Evolutionary conservation across 2,329 filamentous ascomycete genomes (phyloP).

Genomic region (Leptodontidium sp.): DNA sequence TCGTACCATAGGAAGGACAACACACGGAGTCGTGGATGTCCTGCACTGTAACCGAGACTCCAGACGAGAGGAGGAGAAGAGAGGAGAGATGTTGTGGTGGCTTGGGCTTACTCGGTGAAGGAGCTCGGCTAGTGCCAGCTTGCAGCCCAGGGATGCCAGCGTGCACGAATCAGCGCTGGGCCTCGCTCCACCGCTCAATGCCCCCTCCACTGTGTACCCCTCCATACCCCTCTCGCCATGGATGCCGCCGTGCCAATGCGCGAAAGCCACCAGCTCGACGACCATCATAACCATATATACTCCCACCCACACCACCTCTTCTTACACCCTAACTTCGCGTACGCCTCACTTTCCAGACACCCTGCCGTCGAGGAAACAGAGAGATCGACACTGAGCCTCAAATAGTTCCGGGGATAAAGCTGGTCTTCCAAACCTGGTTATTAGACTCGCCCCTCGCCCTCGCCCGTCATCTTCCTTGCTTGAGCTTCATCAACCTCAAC

Average conservation of each 20-base stretch:
- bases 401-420: not conserved
- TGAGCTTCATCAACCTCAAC: conserved; percentile 2
- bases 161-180: conserved; percentile 3
- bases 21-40: not conserved
- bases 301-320: conserved; percentile 21
- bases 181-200: conserved; percentile 12
- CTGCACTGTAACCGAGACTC: not conserved
- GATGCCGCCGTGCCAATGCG: not conserved
- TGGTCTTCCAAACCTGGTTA: conserved; percentile 1
- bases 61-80: not conserved
- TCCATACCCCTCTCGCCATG: conserved; percentile 10
- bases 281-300: not conserved
- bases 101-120: conserved; percentile 11
- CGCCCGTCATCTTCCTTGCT: conserved; percentile 8
- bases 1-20: not conserved
- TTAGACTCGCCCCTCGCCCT: conserved; percentile 1
- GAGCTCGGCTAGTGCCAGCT: not conserved
- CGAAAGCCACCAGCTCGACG: conserved; percentile 6
- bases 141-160: not conserved
- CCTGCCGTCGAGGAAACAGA: not conserved
- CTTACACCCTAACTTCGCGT: conserved; percentile 5
- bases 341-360: conserved; percentile 14
- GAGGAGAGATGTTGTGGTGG: not conserved
- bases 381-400: conserved; percentile 8
- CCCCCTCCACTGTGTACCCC: not conserved